Evolutionary conservation across 2,329 filamentous ascomycete species (phyloP), one percentile per base, ranked within the genome.

Genomic region (Fusarium xylarioides): DNA sequence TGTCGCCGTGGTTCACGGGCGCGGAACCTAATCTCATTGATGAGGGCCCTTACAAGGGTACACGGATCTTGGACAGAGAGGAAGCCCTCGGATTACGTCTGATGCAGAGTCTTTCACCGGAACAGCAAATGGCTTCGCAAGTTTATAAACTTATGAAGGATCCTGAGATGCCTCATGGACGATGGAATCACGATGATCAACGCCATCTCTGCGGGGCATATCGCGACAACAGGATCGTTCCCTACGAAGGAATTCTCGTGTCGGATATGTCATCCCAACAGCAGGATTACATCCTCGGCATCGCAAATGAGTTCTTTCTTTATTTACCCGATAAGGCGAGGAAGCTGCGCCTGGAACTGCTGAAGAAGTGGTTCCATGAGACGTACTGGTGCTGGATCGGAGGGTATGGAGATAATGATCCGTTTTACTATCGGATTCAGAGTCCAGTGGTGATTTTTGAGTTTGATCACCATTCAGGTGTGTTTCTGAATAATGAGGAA

Each of bases 381-480:
- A 95, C 92, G 10, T 93, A 93, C 77, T 95, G 94, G 78, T 89
- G 88, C 78, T 95, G 93, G 92, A 95, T 95, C 60, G 93, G 93
- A 8, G 90, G 89, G 0, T 92, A 84, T 68, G 89, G 85, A 0
- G 85, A 93, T 57, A 81, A 88, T 0, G 92, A 95, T 79, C 85
- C 93, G 0, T 95, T 93, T 76, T 95, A 95, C 80, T 95, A 91
- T 76, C 87, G 93, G 1, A 87, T 95, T 7, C 93, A 95, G 81
- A 94, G 89, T 72, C 92, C 92, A 0, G 92, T 95, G 0, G 84
- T 94, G 1, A 83, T 95, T 4, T 84, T 92, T 57, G 93, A 95
- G 84, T 93, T 95, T 76, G 93, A 95, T 76, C 92, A 94, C 77
- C 93, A 95, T 80, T 93, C 90, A 0, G 92, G 93, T 1, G 93